Percentiles rank a stretch among this genome's conserved stretches.
phyloP scores from a whole-genome alignment of 257 asterid species.

The Asclepias syriaca region DNA sequence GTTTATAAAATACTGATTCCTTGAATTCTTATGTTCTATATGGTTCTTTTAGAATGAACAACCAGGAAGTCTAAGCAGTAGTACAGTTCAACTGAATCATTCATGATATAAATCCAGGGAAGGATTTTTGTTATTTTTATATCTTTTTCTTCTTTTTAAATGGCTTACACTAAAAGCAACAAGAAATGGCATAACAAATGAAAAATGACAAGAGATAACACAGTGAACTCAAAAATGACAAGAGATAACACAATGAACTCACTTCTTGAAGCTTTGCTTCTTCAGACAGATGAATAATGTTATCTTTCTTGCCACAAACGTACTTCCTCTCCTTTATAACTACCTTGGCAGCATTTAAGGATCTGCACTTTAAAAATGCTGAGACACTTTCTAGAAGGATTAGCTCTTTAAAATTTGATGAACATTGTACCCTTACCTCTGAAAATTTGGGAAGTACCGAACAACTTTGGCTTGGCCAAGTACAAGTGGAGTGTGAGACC shows the following conservation, averaged over 20 bases:
- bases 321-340: slow-evolving; percentile 69
- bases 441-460: slow-evolving; percentile 72
- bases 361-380: slow-evolving; percentile 44
- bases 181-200: slow-evolving; percentile 5
- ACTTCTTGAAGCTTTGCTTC: slow-evolving; percentile 73
- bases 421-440: slow-evolving; percentile 57
- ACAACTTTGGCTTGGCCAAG: slow-evolving; percentile 84
- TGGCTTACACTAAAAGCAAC: slow-evolving; percentile 9
- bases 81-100: not conserved
- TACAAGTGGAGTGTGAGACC: slow-evolving; percentile 83
- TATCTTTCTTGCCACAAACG: slow-evolving; percentile 63
- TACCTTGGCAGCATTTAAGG: slow-evolving; percentile 63
- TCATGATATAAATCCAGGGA: not conserved
- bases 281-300: slow-evolving; percentile 61
- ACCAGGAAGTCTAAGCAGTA: not conserved
- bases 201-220: slow-evolving; percentile 2
- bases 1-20: not conserved
- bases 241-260: slow-evolving; percentile 29
- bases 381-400: slow-evolving; percentile 16
- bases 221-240: slow-evolving; percentile 34
- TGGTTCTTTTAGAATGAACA: not conserved
- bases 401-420: slow-evolving; percentile 3
- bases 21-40: not conserved
- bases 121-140: not conserved
- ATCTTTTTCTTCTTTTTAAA: not conserved